Percentiles rank a stretch among this genome's conserved stretches.
Conservation (phyloP, 1,284 basidiomycete genomes). For the Mycena citricolor region DNA sequence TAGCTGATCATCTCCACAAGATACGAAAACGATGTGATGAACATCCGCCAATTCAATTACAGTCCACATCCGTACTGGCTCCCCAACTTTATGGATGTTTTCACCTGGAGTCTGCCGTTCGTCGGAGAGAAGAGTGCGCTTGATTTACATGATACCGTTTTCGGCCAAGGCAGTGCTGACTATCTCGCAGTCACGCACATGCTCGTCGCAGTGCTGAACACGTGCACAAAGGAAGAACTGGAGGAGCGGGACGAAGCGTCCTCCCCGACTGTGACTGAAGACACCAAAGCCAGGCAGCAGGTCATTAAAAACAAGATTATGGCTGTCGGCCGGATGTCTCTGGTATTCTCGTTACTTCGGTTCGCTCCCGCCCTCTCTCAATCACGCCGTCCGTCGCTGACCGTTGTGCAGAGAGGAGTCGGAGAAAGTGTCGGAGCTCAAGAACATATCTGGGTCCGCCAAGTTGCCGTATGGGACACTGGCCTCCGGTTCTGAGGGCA, state of each 20-base stretch:
- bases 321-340: conserved; percentile 94
- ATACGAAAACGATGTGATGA: conserved; percentile 97
- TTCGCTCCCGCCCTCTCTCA: conserved; percentile 38
- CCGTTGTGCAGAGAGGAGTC: conserved; percentile 80
- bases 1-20: neutral
- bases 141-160: too few relatives aligned
- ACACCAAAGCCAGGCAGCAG: conserved; percentile 65
- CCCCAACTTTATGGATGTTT: conserved; percentile 93
- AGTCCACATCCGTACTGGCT: conserved; percentile 94
- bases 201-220: conserved; percentile 91
- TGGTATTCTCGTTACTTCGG: conserved; percentile 95
- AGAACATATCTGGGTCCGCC: conserved; percentile 78
- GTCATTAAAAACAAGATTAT: conserved; percentile 97
- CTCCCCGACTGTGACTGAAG: conserved; percentile 25
- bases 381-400: neutral
- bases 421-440: conserved; percentile 95
- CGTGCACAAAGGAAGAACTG: conserved; percentile 91
- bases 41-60: conserved; percentile 93
- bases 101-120: conserved; percentile 88
- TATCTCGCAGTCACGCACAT: conserved; percentile 83
- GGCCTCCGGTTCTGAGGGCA: conserved; percentile 88
- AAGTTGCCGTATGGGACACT: conserved; percentile 86
- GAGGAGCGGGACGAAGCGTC: conserved; percentile 78
- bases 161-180: too few relatives aligned
- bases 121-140: conserved; percentile 90